These are phyloP conservation scores for Coniophora puteana DNA, from an alignment of 1,284 basidiomycete genomes.

Conservation along the genomic window DNA sequence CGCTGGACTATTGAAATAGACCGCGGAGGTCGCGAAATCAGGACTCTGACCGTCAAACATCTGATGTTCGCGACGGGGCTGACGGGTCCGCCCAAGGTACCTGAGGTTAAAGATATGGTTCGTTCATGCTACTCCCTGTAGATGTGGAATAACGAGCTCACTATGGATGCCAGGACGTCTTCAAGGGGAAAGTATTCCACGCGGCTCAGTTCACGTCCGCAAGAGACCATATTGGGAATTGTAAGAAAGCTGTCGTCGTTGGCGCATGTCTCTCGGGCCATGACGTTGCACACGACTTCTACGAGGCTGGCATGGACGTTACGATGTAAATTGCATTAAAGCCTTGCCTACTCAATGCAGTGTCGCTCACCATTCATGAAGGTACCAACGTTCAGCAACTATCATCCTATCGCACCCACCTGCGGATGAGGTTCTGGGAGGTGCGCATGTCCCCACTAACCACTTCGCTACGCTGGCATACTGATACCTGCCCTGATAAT, in stretches of 20 bases:
- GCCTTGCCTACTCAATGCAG: no score
- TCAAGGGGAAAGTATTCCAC: constrained; percentile 31
- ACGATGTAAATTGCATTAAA: neutral
- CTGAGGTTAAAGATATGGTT: constrained; percentile 21
- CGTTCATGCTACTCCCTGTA: neutral
- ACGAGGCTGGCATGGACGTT: neutral
- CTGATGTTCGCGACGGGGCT: constrained; percentile 39
- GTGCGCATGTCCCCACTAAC: constrained; percentile 9
- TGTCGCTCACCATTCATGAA: constrained; percentile 3
- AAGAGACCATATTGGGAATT: constrained; percentile 31
- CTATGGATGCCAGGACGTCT: constrained; percentile 13
- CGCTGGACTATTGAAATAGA: constrained; percentile 35
- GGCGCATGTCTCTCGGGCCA: constrained; percentile 41
- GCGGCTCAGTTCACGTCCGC: constrained; percentile 34
- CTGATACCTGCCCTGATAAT: neutral
- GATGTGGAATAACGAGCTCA: neutral
- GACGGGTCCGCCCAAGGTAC: constrained; percentile 31
- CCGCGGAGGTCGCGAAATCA: constrained; percentile 20
- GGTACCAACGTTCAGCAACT: constrained; percentile 28
- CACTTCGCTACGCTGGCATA: no score
- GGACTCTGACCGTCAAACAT: constrained; percentile 31
- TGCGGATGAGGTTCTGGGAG: constrained; percentile 10
- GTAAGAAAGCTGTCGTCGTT: constrained; percentile 41
- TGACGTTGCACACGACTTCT: neutral
- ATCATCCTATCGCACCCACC: constrained; percentile 17